Base-by-base conservation (phyloP, 257 asterid genomes). In the Plectranthus barbatus region DNA sequence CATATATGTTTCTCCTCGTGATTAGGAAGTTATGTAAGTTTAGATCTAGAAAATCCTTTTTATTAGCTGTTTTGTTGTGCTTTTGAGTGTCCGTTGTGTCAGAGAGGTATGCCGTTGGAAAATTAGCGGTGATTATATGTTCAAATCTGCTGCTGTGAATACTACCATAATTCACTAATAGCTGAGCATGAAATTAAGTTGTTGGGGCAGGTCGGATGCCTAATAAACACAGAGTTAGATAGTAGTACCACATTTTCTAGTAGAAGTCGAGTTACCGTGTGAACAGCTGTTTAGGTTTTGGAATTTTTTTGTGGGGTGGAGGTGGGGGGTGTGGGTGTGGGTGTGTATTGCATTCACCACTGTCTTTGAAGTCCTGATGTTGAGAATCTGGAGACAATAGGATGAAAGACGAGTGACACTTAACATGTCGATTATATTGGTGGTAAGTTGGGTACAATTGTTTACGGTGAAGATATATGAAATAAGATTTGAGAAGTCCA, bases 31-130 rank as follows among this genome's bases (percentile, higher is more conserved):
- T 17, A 24, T 26, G 50, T 47, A 55, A 60, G 61, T 54, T 53
- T 42, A 59, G 76, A 67, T 75, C 76, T 75, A 69, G 18, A 45
- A 60, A 31, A 41, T 70, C 4, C 56, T 20, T 68, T 68, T n/a
- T 6, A 0, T 19, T 18, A 26, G 39, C 41, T 53, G 34, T 50
- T 60, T 36, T 3, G 21, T 12, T 20, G 52, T 64, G 65, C 17
- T 45, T 62, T 47, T 64, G 21, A 56, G 31, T 74, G 21, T 15
- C 19, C 14, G 33, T 9, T 10, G 11, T 53, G 18, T 56, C 29
- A 10, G 46, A 10, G 46, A 56, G 41, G 34, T 41, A 64, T 29
- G 40, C 47, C 72, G 47, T 56, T 47, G 58, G 51, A 6, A 8
- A 21, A 45, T 20, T 3, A 37, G 21, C 17, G 21, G 39, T 44